These are phyloP conservation scores for Leucocoprinus birnbaumii DNA, from an alignment of 768 basidiomycete species.

Conservation along the genomic window DNA sequence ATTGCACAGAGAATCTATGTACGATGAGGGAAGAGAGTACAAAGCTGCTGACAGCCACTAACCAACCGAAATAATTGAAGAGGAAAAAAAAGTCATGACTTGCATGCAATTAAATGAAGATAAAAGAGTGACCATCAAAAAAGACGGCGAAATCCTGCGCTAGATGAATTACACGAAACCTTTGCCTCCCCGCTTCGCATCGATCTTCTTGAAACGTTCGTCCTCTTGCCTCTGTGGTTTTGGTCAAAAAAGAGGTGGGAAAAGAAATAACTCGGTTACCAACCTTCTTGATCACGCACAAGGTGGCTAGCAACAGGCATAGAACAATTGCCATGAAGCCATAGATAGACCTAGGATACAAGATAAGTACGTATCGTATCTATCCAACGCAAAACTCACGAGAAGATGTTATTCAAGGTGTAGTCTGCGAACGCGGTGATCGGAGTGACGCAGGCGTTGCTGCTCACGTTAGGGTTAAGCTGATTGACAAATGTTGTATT, in stretches of 20 bases:
- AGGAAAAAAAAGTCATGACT: slow-evolving; percentile 1
- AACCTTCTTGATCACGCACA: slow-evolving; percentile 85
- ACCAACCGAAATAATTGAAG: not conserved
- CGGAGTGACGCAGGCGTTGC: slow-evolving; percentile 70
- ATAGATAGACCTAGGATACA: slow-evolving; percentile 53
- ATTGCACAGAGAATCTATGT: slow-evolving; percentile 8
- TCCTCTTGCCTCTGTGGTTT: slow-evolving; percentile 64
- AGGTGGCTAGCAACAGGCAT: slow-evolving; percentile 71
- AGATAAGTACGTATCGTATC: slow-evolving; percentile 1
- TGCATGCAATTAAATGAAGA: not conserved
- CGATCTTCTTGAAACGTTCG: slow-evolving; percentile 86
- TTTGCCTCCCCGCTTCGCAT: slow-evolving; percentile 81
- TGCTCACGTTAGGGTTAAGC: slow-evolving; percentile 35
- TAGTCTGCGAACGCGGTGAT: slow-evolving; percentile 66
- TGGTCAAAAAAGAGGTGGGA: not conserved
- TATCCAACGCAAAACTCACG: slow-evolving; percentile 45
- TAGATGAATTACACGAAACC: slow-evolving; percentile 65
- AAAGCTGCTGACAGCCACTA: slow-evolving; percentile 1
- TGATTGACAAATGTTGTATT: slow-evolving; percentile 35
- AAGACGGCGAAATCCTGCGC: not conserved
- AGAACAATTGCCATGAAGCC: slow-evolving; percentile 83
- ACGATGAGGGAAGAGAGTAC: not conserved
- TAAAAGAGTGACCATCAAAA: slow-evolving; percentile 1
- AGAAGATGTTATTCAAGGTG: slow-evolving; percentile 80
- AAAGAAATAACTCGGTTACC: slow-evolving; percentile 8